phyloP scores from a whole-genome alignment of 129 eudicot genomes.

The Solidago caesia region DNA sequence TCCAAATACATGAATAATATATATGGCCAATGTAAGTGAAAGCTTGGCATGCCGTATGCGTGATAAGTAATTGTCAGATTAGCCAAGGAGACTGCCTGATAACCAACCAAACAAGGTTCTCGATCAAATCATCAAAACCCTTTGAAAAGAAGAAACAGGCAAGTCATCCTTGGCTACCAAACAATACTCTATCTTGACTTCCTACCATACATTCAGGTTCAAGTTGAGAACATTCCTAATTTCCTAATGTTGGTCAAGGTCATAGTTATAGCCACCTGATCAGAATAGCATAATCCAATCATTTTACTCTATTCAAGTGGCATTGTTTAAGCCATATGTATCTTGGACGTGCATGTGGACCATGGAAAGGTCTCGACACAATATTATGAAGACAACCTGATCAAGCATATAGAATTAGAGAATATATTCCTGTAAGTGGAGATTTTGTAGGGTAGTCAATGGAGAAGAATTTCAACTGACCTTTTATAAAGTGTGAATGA shows the following conservation, averaged over 20 bases:
- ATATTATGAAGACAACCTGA: background rate
- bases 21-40: background rate
- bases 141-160: slow-evolving; percentile 41
- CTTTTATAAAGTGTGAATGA: slow-evolving; percentile 24
- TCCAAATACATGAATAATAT: background rate
- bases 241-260: slow-evolving; percentile 18
- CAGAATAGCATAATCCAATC: slow-evolving; percentile 12
- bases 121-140: background rate
- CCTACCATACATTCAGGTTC: slow-evolving; percentile 17
- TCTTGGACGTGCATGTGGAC: background rate
- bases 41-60: slow-evolving; percentile 4
- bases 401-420: slow-evolving; percentile 7
- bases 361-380: slow-evolving; percentile 16
- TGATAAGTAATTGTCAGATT: slow-evolving; percentile 30
- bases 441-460: background rate
- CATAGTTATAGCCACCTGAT: slow-evolving; percentile 22
- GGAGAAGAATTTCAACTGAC: slow-evolving; percentile 20
- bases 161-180: slow-evolving; percentile 81
- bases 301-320: slow-evolving; percentile 10
- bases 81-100: slow-evolving; percentile 60
- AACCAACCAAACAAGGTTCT: slow-evolving; percentile 25
- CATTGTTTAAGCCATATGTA: slow-evolving; percentile 5
- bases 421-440: slow-evolving; percentile 29
- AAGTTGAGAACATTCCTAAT: background rate
- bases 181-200: slow-evolving; percentile 34